Evolutionary conservation across 2,329 filamentous ascomycete species (phyloP).

Genomic region (Microsporum audouinii): DNA sequence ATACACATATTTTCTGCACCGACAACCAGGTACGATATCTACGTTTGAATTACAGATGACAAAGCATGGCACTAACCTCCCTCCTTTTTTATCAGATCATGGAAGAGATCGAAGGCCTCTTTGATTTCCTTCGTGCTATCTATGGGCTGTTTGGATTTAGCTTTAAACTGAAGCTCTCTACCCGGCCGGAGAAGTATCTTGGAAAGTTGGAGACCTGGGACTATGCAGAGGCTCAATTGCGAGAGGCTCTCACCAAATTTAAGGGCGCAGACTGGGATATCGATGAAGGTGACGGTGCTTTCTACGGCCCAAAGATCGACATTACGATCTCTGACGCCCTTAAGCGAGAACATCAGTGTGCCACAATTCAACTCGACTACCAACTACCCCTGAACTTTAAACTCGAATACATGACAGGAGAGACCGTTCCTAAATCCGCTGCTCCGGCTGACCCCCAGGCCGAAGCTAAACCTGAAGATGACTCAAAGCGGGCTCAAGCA

Average conservation of each 20-base stretch:
- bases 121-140: constrained; percentile 73
- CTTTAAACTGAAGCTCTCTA: constrained; percentile 92
- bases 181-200: constrained; percentile 76
- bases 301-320: constrained; percentile 98
- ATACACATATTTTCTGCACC: constrained; percentile 90
- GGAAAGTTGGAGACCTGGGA: constrained; percentile 83
- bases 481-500: constrained; percentile 31
- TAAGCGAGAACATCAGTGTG: constrained; percentile 73
- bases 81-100: constrained; percentile 37
- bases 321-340: constrained; percentile 87
- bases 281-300: constrained; percentile 90
- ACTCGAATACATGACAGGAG: constrained; percentile 71
- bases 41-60: not conserved
- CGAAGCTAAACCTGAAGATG: constrained; percentile 34
- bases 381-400: constrained; percentile 77
- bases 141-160: constrained; percentile 76
- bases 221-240: constrained; percentile 69
- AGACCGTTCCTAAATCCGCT: constrained; percentile 39
- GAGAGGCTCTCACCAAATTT: constrained; percentile 69
- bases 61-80: not conserved
- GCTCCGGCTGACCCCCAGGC: constrained; percentile 15
- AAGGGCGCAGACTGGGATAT: constrained; percentile 68
- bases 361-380: constrained; percentile 91
- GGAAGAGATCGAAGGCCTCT: constrained; percentile 67
- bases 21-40: constrained; percentile 52